Percentiles rank a stretch among this genome's conserved stretches.
These are phyloP conservation scores for Rhytidiadelphus loreus DNA, from an alignment of 225 moss, liverwort and hornwort genomes.

Conservation along the genomic window DNA sequence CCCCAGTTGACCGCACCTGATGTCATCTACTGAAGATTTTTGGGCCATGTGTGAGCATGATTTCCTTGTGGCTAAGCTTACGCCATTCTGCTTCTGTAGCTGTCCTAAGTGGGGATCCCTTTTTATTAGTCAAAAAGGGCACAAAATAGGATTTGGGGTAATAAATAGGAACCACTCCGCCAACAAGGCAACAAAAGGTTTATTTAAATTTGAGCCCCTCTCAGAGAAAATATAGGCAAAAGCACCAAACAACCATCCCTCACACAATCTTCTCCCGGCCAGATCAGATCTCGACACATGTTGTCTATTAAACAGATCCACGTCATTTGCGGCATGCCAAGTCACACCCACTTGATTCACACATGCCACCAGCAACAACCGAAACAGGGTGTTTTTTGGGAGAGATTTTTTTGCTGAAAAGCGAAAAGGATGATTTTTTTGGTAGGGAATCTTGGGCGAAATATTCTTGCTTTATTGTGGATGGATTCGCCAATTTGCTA, in stretches of 20 bases:
- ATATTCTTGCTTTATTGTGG: no score
- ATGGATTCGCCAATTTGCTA: no score
- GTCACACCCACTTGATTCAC: background rate
- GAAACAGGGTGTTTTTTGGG: no score
- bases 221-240: background rate
- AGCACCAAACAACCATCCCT: background rate
- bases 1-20: background rate
- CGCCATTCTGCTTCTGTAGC: background rate
- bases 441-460: no score
- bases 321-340: background rate
- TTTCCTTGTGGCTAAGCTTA: background rate
- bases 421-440: no score
- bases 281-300: background rate
- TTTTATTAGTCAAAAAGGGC: background rate
- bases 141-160: background rate
- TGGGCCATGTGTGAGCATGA: background rate
- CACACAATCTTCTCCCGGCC: background rate
- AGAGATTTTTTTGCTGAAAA: no score
- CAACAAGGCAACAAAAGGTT: background rate
- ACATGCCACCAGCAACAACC: background rate
- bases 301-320: no score
- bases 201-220: background rate
- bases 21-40: background rate
- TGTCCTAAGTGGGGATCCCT: background rate
- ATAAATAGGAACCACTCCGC: background rate